phyloP scores from a whole-genome alignment of 2,329 filamentous ascomycete species.

The Exserohilum turcica region DNA sequence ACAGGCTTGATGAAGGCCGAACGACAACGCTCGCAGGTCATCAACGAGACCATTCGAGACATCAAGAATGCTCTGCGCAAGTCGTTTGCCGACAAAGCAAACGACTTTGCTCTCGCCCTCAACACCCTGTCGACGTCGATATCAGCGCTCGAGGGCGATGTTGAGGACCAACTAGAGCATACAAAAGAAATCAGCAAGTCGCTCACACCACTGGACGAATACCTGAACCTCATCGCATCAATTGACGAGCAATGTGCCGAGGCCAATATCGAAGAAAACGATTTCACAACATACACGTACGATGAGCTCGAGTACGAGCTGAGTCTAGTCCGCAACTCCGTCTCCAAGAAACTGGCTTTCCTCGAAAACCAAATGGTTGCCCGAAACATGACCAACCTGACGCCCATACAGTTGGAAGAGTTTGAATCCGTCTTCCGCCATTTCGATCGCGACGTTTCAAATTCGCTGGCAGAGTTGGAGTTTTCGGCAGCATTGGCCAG shows the following conservation, averaged over 20 bases:
- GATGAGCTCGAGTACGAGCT: conserved; percentile 95
- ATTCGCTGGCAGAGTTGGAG: conserved; percentile 88
- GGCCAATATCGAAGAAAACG: conserved; percentile 98
- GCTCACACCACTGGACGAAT: conserved; percentile 86
- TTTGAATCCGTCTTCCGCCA: conserved; percentile 98
- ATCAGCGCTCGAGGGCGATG: conserved; percentile 94
- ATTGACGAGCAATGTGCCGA: conserved; percentile 90
- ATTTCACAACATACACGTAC: conserved; percentile 99
- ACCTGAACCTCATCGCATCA: conserved; percentile 82
- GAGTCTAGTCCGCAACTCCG: conserved; percentile 85
- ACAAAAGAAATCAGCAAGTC: conserved; percentile 84
- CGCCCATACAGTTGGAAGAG: conserved; percentile 96
- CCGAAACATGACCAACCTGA: conserved; percentile 97
- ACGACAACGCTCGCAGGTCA: conserved; percentile 85
- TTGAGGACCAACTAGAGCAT: conserved; percentile 91
- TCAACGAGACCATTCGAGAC: conserved; percentile 97
- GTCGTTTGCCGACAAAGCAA: conserved; percentile 96
- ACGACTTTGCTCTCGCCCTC: conserved; percentile 93
- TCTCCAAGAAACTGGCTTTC: conserved; percentile 95
- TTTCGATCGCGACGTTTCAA: conserved; percentile 92
- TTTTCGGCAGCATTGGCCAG: conserved; percentile 96
- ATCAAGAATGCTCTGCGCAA: conserved; percentile 95
- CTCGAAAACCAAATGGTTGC: conserved; percentile 98
- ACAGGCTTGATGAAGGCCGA: conserved; percentile 77
- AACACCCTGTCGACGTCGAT: conserved; percentile 95